Base-by-base conservation (phyloP, 1,139 yeast genomes). In the Saccharomycopsis phalli region DNA sequence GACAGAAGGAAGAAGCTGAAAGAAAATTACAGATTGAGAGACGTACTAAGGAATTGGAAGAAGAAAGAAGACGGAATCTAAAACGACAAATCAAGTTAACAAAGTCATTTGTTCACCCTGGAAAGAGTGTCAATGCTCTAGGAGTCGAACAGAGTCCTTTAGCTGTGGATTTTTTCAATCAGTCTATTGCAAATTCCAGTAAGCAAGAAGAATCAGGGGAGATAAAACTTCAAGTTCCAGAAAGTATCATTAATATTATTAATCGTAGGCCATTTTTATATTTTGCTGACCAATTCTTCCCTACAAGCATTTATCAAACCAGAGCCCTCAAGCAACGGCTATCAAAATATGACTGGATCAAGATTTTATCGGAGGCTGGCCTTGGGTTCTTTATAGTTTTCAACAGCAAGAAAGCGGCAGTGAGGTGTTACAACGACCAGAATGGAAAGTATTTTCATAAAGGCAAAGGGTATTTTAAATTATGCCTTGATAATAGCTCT, bases 381-480 rank as follows among this genome's bases (percentile, higher is more conserved):
- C 13, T 69, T 3, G 95, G 95, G 0, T 78, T 80, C 50, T 86
- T 71, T 53, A 65, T 84, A 34, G 76, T 82, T 1, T 86, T 86
- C 58, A 75, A 76, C 51, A 66, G 75, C 26, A 57, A 74, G 18
- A 61, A 63, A 31, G 86, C 81, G 46, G 84, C 93, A 31, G 72
- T 72, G 47, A 61, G 69, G 34, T 83, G 94, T 51, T 78, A 74
- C 53, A 66, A 69, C 30, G 66, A 68, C 27, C 86, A 81, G 58
- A 84, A 84, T 52, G 87, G 84, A 1, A 62, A 69, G 18, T 59
- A 60, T 19, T 65, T 76, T 26, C 25, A 39, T n/a, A 33, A 34
- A 30, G 21, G 29, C n/a, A 36, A 36, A 23, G 27, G 43, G 41
- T 21, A 49, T 32, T 13, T 51, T 28, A 49, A 36, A 37, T 37